phyloP scores from a whole-genome alignment of 2,329 filamentous ascomycete genomes.

The Ampelomyces quisqualis region DNA sequence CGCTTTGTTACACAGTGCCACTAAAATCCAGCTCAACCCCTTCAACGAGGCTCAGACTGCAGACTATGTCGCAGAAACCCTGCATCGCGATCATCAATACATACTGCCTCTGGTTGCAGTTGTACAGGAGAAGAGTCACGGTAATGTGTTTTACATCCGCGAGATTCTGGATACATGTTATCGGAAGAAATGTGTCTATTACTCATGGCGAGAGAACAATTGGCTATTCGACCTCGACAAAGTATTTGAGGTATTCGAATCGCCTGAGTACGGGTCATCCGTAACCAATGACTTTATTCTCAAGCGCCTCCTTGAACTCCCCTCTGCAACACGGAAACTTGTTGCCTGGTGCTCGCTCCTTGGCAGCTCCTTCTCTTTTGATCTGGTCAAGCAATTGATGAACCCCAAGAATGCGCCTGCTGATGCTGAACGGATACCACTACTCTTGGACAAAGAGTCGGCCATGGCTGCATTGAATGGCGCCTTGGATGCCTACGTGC shows the following conservation, averaged over 20 bases:
- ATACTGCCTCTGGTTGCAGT: constrained; percentile 77
- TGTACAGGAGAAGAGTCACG: constrained; percentile 82
- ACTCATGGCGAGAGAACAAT: constrained; percentile 76
- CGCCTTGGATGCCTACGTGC: constrained; percentile 75
- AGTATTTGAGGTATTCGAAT: constrained; percentile 81
- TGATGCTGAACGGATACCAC: constrained; percentile 50
- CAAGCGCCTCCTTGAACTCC: constrained; percentile 73
- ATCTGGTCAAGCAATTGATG: constrained; percentile 73
- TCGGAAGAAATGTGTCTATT: constrained; percentile 84
- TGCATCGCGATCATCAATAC: constrained; percentile 71
- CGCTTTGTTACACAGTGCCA: constrained; percentile 48
- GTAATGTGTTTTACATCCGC: constrained; percentile 87
- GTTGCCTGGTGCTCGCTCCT: constrained; percentile 84
- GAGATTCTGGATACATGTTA: constrained; percentile 89
- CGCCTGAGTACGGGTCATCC: constrained; percentile 74
- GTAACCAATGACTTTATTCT: constrained; percentile 82
- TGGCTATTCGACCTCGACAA: constrained; percentile 83
- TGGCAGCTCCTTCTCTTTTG: constrained; percentile 81
- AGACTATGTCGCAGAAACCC: constrained; percentile 77
- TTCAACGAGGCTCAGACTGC: constrained; percentile 78
- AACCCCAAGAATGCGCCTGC: constrained; percentile 62
- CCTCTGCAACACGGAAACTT: constrained; percentile 71
- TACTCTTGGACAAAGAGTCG: constrained; percentile 62
- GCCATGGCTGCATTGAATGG: constrained; percentile 77
- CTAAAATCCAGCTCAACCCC: constrained; percentile 69